Evolutionary conservation across 371 early-diverging fungal genomes (phyloP), one percentile per base, ranked within the genome.

Genomic region (Homolaphlyctis polyrhiza): DNA sequence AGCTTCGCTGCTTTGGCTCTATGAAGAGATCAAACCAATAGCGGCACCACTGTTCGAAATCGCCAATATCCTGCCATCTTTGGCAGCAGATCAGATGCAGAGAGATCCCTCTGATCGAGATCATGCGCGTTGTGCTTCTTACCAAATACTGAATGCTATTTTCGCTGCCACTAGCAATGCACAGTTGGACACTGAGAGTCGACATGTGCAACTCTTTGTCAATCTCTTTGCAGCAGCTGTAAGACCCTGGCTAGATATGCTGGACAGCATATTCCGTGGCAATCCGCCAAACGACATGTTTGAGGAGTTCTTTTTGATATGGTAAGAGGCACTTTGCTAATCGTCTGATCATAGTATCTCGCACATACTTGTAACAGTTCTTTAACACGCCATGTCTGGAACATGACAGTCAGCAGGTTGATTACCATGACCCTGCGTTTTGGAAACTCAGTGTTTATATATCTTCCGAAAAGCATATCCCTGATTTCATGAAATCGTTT

Each of bases 261-360:
- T 55, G 8, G 55, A 27, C 13, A 13, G 32, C 13, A 21, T 33
- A 3, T 14, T 55, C 8, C 5, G 3, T 3, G 30, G n/a, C 3
- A 33, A 33, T 21, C 3, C n/a, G 3, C 3, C 32, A 3, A 4
- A 4, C 35, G 55, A 55, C n/a, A 18, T 2, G n/a, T 55, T 33
- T 55, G 35, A 27, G 30, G 55, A 55, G 35, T 55, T 55, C 55
- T 55, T 55, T n/a, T 51, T 51, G 25, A 11, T 14, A 6, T 28
- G 25, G 52, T 32, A 51, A 11, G 52, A 8, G 11, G 39, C 39
- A 11, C 11, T 18, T 39, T 39, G 39, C n/a, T n/a, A n/a, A n/a
- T n/a, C n/a, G n/a, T n/a, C n/a, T n/a, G n/a, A n/a, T n/a, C n/a
- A n/a, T n/a, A n/a, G n/a, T n/a, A n/a, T n/a, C n/a, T 45, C 45